phyloP scores from a whole-genome alignment of 1,139 yeast species.

The Saccharomyces hybrid region DNA sequence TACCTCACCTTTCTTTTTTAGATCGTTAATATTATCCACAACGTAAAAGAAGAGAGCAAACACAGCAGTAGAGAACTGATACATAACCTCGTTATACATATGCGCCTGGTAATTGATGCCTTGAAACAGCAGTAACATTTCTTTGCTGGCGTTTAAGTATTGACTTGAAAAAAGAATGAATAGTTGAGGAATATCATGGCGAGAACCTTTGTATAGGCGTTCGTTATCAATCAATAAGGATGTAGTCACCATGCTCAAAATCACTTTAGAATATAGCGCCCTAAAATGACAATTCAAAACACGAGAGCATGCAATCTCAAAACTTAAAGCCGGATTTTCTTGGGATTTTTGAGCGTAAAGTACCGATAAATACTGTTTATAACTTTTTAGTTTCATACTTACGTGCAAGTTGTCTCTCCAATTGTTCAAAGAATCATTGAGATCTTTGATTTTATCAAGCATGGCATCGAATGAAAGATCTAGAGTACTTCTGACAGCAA shows the following conservation, averaged over 20 bases:
- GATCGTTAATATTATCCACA: slow-evolving; percentile 14
- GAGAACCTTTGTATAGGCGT: slow-evolving; percentile 9
- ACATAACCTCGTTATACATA: slow-evolving; percentile 17
- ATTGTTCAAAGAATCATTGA: slow-evolving; percentile 14
- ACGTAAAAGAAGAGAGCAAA: slow-evolving; percentile 15
- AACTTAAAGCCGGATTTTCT: slow-evolving; percentile 17
- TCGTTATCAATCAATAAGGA: slow-evolving; percentile 18
- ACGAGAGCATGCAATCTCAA: slow-evolving; percentile 20
- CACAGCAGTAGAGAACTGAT: slow-evolving; percentile 18
- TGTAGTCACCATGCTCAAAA: slow-evolving; percentile 15
- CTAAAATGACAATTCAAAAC: slow-evolving; percentile 22
- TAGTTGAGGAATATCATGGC: slow-evolving; percentile 12
- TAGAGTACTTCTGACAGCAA: slow-evolving; percentile 15
- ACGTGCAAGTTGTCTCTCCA: slow-evolving; percentile 24
- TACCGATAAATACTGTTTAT: slow-evolving; percentile 19
- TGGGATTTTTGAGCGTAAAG: slow-evolving; percentile 14
- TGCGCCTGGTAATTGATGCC: slow-evolving; percentile 17
- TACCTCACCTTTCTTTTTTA: slow-evolving; percentile 6
- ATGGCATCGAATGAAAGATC: slow-evolving; percentile 20
- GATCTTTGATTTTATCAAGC: slow-evolving; percentile 13
- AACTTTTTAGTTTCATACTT: slow-evolving; percentile 18
- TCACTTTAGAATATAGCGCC: slow-evolving; percentile 11
- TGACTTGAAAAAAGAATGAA: slow-evolving; percentile 12
- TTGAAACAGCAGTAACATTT: slow-evolving; percentile 15
- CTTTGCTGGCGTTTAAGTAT: slow-evolving; percentile 11